Base-by-base conservation (phyloP, 805 yeast genomes). In the Tetrapisispora arboricola region DNA sequence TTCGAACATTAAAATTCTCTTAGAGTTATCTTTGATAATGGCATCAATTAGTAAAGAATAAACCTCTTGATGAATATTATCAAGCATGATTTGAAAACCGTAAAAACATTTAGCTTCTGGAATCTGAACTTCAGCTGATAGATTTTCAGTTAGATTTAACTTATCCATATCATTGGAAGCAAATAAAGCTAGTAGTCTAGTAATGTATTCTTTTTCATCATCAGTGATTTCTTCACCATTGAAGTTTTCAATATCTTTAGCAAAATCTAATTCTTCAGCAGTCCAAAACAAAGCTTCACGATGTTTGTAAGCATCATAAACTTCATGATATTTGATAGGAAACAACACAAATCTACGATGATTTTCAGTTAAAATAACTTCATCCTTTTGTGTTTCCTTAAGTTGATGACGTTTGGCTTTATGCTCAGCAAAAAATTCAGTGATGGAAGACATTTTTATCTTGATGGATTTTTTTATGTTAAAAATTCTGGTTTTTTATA, bases 281-380 rank as follows among this genome's bases (percentile, higher is more conserved):
- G 97, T 88, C 98, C 98, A 90, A 75, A 90, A 90, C 9, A 96
- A 85, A 16, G 98, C 96, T 72, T 90, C 98, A 37, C 96, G 95
- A 68, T 86, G 86, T 72, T 90, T 90, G 70, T 90, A 90, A 75
- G 92, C 88, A 65, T 88, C 95, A 96, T 97, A 90, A 62, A 90
- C 84, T 70, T 88, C 96, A 61, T 88, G 90, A 70, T 86, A 90
- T 68, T 85, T 84, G 68, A 90, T 86, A 53, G 98, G 98, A 78
- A 90, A 88, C 51, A 90, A 71, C 39, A 90, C 97, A 56, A 87
- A 90, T 61, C 98, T 79, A 60, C 77, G 77, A 52, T 76, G 76
- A 76, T 90, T 90, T 69, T 90, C 97, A 43, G 63, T 58, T 56
- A 90, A 74, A 55, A 90, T 66, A 4, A 96, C 95, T 73, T 90